Conservation (phyloP, 768 basidiomycete species). For the Harrya chromipes region DNA sequence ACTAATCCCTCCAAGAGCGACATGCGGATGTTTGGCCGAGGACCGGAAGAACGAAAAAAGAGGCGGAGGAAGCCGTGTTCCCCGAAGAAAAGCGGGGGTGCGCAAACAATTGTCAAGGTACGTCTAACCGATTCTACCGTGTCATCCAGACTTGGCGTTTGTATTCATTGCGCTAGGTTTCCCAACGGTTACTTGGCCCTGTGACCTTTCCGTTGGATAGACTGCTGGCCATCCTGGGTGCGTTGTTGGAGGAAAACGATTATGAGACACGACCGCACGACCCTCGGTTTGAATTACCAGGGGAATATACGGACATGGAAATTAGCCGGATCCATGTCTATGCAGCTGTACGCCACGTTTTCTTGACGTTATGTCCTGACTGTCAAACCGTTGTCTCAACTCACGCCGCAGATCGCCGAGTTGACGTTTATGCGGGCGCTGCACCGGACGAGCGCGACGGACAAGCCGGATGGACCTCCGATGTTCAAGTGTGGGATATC, state of each 20-base stretch:
- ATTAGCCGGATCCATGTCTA: conserved; percentile 57
- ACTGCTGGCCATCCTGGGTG: conserved; percentile 74
- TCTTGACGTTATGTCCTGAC: neutral
- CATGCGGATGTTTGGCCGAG: conserved; percentile 78
- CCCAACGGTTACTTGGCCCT: conserved; percentile 80
- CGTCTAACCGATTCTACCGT: neutral
- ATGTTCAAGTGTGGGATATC: conserved; percentile 74
- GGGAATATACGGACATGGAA: conserved; percentile 77
- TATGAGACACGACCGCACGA: conserved; percentile 43
- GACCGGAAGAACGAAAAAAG: conserved; percentile 60
- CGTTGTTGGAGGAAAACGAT: conserved; percentile 69
- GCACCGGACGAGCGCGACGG: conserved; percentile 57
- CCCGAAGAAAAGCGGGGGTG: conserved; percentile 33
- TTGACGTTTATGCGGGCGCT: conserved; percentile 62
- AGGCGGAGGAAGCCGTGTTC: conserved; percentile 44
- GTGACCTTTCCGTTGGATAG: conserved; percentile 76
- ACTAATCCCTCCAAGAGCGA: conserved; percentile 83
- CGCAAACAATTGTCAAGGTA: conserved; percentile 48
- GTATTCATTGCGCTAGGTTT: conserved; percentile 41
- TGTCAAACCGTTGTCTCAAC: neutral
- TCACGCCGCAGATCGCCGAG: conserved; percentile 53
- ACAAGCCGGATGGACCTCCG: conserved; percentile 66
- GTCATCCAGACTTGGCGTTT: neutral
- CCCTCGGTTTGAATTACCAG: conserved; percentile 52
- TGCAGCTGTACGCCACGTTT: conserved; percentile 46